phyloP scores from a whole-genome alignment of 768 basidiomycete species.

The Dendrothele bispora region DNA sequence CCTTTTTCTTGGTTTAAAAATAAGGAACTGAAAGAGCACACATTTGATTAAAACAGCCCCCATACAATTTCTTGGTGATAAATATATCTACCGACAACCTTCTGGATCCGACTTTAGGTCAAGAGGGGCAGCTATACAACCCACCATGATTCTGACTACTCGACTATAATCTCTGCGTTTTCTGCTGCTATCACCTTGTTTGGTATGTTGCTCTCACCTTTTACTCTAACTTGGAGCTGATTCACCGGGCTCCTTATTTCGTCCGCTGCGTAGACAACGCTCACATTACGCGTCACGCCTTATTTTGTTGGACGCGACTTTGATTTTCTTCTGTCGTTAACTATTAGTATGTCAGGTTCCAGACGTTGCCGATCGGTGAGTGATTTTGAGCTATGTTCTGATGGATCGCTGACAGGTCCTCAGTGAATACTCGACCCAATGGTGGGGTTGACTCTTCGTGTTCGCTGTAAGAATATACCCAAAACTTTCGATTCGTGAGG shows the following conservation, averaged over 20 bases:
- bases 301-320: slow-evolving; percentile 90
- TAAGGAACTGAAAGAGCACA: too few species aligned
- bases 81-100: too few species aligned
- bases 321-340: slow-evolving; percentile 95
- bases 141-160: too few species aligned
- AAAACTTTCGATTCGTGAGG: too few species aligned
- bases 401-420: slow-evolving; percentile 7
- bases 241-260: neutral
- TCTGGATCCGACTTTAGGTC: too few species aligned
- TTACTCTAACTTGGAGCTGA: slow-evolving; percentile 2
- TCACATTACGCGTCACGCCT: slow-evolving; percentile 92
- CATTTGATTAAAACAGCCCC: too few species aligned
- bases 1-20: too few species aligned
- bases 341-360: slow-evolving; percentile 92
- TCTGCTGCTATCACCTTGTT: slow-evolving; percentile 85
- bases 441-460: slow-evolving; percentile 95
- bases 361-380: slow-evolving; percentile 85
- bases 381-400: slow-evolving; percentile 8
- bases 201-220: slow-evolving; percentile 51
- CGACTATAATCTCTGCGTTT: slow-evolving; percentile 86
- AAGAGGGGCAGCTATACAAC: too few species aligned
- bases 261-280: slow-evolving; percentile 72
- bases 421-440: slow-evolving; percentile 84
- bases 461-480: too few species aligned
- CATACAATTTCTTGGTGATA: too few species aligned